Evolutionary conservation across 805 yeast genomes (phyloP).

Genomic region (Wickerhamiella azyma): DNA sequence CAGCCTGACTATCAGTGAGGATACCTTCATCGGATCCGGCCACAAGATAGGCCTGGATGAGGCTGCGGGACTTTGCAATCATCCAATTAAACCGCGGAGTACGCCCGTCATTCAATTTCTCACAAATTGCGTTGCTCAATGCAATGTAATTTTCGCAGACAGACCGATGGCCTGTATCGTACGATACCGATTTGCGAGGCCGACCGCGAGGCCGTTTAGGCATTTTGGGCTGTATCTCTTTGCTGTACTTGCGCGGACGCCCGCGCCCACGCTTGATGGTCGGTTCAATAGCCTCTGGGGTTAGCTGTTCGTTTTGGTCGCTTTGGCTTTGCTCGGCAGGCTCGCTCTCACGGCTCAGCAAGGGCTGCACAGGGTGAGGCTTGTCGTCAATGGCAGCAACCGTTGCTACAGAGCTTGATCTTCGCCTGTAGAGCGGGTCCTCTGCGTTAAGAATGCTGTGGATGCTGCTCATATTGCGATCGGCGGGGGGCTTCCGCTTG

Average conservation of each 20-base stretch:
- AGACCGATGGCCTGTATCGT: background rate
- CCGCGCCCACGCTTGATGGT: slow-evolving; percentile 4
- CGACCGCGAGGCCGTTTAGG: slow-evolving; percentile 8
- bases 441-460: slow-evolving; percentile 3
- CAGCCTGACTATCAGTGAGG: background rate
- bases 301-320: too few species aligned
- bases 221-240: background rate
- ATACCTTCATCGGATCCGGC: background rate
- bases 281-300: background rate
- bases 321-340: too few species aligned
- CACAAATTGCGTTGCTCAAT: background rate
- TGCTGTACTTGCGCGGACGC: slow-evolving; percentile 6
- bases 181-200: slow-evolving; percentile 2
- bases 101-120: background rate
- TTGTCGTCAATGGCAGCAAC: background rate
- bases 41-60: background rate
- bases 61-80: background rate
- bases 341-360: too few species aligned
- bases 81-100: background rate
- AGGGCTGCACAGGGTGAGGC: background rate
- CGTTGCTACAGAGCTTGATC: background rate
- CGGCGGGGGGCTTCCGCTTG: background rate
- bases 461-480: slow-evolving; percentile 3
- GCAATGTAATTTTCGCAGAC: background rate
- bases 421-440: background rate